phyloP scores from a whole-genome alignment of 441 rosid genomes.

The Populus tomentosa region DNA sequence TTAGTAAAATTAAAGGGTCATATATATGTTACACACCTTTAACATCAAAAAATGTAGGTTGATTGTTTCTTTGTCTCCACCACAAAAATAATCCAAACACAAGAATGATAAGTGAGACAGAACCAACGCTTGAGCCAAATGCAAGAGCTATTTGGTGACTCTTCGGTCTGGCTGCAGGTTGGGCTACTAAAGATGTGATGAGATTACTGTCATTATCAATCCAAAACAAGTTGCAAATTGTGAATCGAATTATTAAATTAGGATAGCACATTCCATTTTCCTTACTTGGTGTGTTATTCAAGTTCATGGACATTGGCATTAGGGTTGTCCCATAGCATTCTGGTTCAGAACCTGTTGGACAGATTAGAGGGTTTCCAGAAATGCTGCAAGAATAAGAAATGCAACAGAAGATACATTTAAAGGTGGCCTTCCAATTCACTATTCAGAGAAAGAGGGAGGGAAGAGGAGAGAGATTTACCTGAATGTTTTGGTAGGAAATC shows the following conservation, averaged over 20 bases:
- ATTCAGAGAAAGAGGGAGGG: conserved; percentile 6
- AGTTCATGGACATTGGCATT: conserved; percentile 93
- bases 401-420: conserved; percentile 1
- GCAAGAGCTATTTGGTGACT: conserved; percentile 73
- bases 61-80: conserved; percentile 79
- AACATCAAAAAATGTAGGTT: conserved; percentile 71
- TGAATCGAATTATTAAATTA: neutral
- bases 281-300: conserved; percentile 71
- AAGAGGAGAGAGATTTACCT: conserved; percentile 42
- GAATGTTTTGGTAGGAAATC: conserved; percentile 86
- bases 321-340: conserved; percentile 76
- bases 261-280: neutral
- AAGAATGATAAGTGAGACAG: conserved; percentile 52
- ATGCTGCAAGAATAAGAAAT: conserved; percentile 45
- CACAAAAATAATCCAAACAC: conserved; percentile 67
- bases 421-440: conserved; percentile 4
- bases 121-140: conserved; percentile 64
- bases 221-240: neutral
- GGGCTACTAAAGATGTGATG: conserved; percentile 33
- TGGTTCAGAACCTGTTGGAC: conserved; percentile 81
- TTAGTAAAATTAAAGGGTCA: neutral
- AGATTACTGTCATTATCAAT: conserved; percentile 10
- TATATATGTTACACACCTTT: conserved; percentile 48
- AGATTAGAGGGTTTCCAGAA: conserved; percentile 79
- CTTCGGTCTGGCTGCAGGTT: conserved; percentile 36